Evolutionary conservation across 2,329 filamentous ascomycete genomes (phyloP), one percentile per base, ranked within the genome.

Genomic region (Huntiella omanensis): DNA sequence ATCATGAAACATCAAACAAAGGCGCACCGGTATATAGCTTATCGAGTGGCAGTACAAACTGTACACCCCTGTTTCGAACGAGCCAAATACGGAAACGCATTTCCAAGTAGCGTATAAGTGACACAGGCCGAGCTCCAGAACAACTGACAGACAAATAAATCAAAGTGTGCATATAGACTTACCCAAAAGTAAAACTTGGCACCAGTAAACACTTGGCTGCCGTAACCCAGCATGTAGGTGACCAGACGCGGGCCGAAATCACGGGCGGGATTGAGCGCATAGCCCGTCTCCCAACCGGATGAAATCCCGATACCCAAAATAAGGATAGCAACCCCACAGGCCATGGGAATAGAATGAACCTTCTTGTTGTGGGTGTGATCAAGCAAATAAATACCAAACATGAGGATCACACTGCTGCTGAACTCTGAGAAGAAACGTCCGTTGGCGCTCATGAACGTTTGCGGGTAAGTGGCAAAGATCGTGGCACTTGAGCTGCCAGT

Each of bases 221-320:
- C 77, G 56, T 85, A 84, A 2, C 80, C 80, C 46, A 83, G 54
- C 55, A 77, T 70, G 55, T 76, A 80, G 1, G 72, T 71, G 51
- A 80, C 71, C 39, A 83, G 59, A 8, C 80, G 66, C 6, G 80
- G 79, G 1, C 77, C 77, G 56, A 84, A 81, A 52, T 85, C 80
- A 59, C 80, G 69, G 35, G 78, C 80, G 38, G 82, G 59, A 54
- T 84, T 84, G 52, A 83, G 82, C 10, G 80, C 80, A 59, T 81
- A 84, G 34, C 80, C 78, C 1, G 80, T 85, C 58, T 84, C 73
- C 77, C 77, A 83, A 5, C 81, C 80, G 54, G 81, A 83, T 55
- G 76, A 80, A 33, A 76, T 75, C n/a, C 78, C 80, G 15, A 84
- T 74, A 6, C 77, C 80, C 55, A 83, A 83, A 51, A 84, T 75